Evolutionary conservation across 1,284 basidiomycete genomes (phyloP), one percentile per base, ranked within the genome.

Genomic region (Cryptococcus floricola): DNA sequence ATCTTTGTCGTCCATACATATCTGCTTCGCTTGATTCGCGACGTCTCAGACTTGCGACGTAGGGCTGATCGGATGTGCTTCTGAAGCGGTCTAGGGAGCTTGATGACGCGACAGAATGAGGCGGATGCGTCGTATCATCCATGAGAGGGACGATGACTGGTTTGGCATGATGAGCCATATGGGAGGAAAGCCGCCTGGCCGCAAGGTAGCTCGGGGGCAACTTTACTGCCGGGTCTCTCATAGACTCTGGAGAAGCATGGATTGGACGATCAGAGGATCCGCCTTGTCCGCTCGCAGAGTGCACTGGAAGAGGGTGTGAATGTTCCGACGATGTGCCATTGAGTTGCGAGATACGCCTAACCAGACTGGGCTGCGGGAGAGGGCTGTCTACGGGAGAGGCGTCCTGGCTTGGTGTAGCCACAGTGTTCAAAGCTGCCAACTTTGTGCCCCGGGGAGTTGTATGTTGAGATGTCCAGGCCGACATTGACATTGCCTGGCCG

Each of bases 1-100:
- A 64, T 28, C 70, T 56, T 31, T 65, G 63, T 16, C 66, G 65
- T 49, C 60, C 63, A 7, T 48, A 27, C 9, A 58, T 59, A 31
- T 72, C 68, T 19, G 64, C 52, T 31, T 73, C 74, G 38, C 65
- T 68, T 8, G 67, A 68, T 27, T 66, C 65, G 13, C 68, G 61
- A 14, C 67, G 64, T 6, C 61, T 53, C 4, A 68, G 44, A 31
- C 56, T 54, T 51, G 31, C 55, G 18, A 57, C 39, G 4, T 63
- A 65, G 1, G 63, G 62, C 4, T 57, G 27, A 3, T 60, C 60
- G 5, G 56, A 48, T 12, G 42, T 48, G n/a, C 25, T 53, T 18
- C 46, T 52, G 27, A 65, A 31, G 38, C 68, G 68, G 57, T 68
- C 67, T 12, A 69, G 54, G 5, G 66, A 67, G 18, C 60, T 59